Percentiles rank a stretch among this genome's conserved stretches.
phyloP scores from a whole-genome alignment of 1,284 basidiomycete genomes.

The Mycosarcoma maydis region DNA sequence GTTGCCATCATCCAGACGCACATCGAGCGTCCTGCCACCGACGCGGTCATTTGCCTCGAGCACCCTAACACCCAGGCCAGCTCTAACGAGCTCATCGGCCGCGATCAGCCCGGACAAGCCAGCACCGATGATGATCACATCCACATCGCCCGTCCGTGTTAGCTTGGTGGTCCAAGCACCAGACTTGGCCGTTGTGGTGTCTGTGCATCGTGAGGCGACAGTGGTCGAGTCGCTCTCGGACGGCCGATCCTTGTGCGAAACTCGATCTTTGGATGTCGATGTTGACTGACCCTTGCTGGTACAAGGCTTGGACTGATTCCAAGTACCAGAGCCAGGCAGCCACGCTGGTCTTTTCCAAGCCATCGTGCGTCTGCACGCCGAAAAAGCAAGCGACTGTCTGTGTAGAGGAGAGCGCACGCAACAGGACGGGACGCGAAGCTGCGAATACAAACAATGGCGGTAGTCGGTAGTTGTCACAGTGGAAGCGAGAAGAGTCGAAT shows the following conservation, averaged over 20 bases:
- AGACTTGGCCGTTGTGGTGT: background rate
- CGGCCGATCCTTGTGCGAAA: background rate
- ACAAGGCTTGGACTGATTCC: constrained; percentile 3
- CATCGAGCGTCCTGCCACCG: constrained; percentile 69
- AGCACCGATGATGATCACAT: constrained; percentile 69
- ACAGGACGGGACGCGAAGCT: too few relatives aligned
- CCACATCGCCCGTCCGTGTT: constrained; percentile 33
- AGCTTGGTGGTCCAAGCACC: constrained; percentile 3
- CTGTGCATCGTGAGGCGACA: background rate
- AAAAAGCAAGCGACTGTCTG: too few relatives aligned
- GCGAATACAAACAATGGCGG: too few relatives aligned
- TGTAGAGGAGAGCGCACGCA: too few relatives aligned
- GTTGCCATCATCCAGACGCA: constrained; percentile 57
- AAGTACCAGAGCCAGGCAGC: constrained; percentile 6
- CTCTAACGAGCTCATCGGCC: constrained; percentile 67
- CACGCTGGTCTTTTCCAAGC: constrained; percentile 21
- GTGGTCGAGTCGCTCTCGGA: constrained; percentile 15
- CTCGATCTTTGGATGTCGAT: background rate
- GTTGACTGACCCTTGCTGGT: background rate
- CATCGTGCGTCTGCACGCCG: constrained; percentile 3
- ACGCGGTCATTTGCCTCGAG: constrained; percentile 70
- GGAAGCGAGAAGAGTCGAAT: too few relatives aligned
- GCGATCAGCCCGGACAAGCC: constrained; percentile 70
- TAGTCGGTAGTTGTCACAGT: too few relatives aligned
- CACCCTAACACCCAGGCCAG: constrained; percentile 68